Conservation (phyloP, 2,329 filamentous ascomycete genomes). For the Ophiostoma angusticollis region DNA sequence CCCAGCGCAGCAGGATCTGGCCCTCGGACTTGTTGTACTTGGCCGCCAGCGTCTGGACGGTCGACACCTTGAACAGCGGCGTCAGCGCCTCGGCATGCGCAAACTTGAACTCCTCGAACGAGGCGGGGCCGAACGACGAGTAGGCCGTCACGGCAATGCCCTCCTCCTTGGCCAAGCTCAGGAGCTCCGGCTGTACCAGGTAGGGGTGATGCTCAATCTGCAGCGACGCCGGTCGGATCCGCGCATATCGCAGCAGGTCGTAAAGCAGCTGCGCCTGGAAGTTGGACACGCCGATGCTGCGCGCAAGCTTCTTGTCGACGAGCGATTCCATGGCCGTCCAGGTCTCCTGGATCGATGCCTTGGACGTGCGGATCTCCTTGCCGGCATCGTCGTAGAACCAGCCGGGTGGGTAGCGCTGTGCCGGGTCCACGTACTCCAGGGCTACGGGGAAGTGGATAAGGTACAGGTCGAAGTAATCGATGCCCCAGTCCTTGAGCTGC, state of each 20-base stretch:
- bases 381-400: constrained; percentile 54
- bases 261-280: constrained; percentile 68
- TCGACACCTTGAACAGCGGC: constrained; percentile 56
- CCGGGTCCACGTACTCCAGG: constrained; percentile 72
- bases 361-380: constrained; percentile 48
- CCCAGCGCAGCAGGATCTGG: constrained; percentile 77
- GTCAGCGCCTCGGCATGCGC: constrained; percentile 43
- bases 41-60: constrained; percentile 50
- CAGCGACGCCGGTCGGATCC: constrained; percentile 60
- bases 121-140: constrained; percentile 69
- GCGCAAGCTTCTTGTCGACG: constrained; percentile 54
- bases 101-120: constrained; percentile 67
- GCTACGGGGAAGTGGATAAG: constrained; percentile 82
- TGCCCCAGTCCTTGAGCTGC: constrained; percentile 68
- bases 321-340: constrained; percentile 71
- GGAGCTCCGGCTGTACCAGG: constrained; percentile 60
- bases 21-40: constrained; percentile 63
- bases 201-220: constrained; percentile 85
- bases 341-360: constrained; percentile 65
- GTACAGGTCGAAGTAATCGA: constrained; percentile 87
- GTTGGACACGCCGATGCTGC: constrained; percentile 71
- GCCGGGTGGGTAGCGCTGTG: constrained; percentile 65
- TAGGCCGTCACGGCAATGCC: constrained; percentile 69
- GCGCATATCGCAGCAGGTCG: constrained; percentile 67
- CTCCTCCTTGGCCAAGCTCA: constrained; percentile 56